Conservation (phyloP, 2,329 filamentous ascomycete species). For the Phaeosphaeriaceae sp. region DNA sequence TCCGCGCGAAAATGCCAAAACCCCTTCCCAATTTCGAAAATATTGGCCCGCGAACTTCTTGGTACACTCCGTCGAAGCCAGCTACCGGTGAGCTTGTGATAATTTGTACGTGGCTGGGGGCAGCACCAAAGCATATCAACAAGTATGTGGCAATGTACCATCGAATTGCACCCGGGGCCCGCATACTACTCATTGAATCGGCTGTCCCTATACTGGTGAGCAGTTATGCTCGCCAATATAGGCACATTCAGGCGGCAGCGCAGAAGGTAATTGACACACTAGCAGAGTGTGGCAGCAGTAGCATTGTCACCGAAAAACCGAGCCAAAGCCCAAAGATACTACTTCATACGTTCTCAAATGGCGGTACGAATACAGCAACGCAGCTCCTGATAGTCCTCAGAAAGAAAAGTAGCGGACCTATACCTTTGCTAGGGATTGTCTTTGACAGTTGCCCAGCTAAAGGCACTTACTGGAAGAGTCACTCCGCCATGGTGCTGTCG, state of each 20-base stretch:
- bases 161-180: constrained; percentile 10
- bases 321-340: no score
- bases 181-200: constrained; percentile 22
- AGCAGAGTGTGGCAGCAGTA: constrained; percentile 6
- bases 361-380: no score
- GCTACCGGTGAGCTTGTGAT: constrained; percentile 17
- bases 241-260: constrained; percentile 18
- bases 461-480: no score
- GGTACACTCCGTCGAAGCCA: constrained; percentile 7
- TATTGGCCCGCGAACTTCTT: constrained; percentile 8
- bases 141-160: constrained; percentile 22
- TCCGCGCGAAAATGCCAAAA: neutral
- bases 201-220: constrained; percentile 11
- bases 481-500: no score
- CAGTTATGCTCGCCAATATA: constrained; percentile 7
- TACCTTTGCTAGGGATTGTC: no score
- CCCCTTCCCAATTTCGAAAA: constrained; percentile 1
- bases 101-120: constrained; percentile 26
- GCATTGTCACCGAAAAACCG: no score
- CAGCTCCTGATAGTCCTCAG: no score
- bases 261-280: constrained; percentile 6
- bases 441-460: no score
- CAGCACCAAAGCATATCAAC: constrained; percentile 19
- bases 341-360: no score
- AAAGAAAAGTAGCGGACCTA: no score